Evolutionary conservation across 352 stramenopile genomes (phyloP), one percentile per base, ranked within the genome.

Genomic region (Phytophthora meadii): DNA sequence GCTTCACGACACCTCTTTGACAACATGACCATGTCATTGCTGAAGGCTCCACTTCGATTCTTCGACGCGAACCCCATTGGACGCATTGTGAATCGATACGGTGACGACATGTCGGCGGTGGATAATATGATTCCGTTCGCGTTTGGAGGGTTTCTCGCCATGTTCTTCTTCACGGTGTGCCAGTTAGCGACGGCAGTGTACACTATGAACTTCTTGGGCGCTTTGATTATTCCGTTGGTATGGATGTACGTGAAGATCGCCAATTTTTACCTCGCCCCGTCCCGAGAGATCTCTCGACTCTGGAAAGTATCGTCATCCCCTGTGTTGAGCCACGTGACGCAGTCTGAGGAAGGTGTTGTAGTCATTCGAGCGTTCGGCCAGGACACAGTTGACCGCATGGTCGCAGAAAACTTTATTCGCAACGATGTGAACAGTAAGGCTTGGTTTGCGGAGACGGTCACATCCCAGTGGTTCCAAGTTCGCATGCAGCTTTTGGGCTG

Each of bases 1-100:
- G 70, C 59, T 1, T 72, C 80, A 1, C 52, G 78, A 17, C 74
- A 72, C 17, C 59, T 98, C 5, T 96, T 98, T 61, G 76, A 97
- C 45, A 65, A 83, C 30, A 83, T 98, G 62, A 96, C 90, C 12
- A 47, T 78, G n/a, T 82, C 79, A 8, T 79, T 98, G 15, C 61
- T 98, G 27, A 67, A 77, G 37, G 91, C 93, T n/a, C 91, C 92
- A 3, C 79, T 98, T 37, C 66, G 82, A 3, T 98, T 98, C 67
- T 98, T 98, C 71, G 90, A 98, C 61, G 84, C 79, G 4, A 97
- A 95, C 52, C 94, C 91, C 1, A 76, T 94, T n/a, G 91, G 92
- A 4, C 78, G 90, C 55, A 93, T 98, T 36, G 40, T 98, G 11
- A 97, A 94, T 54, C 82, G 94, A 14, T 98, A 98, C 28, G 69